Base-by-base conservation (phyloP, 148 eudicot species). In the Suaeda aralocaspica region DNA sequence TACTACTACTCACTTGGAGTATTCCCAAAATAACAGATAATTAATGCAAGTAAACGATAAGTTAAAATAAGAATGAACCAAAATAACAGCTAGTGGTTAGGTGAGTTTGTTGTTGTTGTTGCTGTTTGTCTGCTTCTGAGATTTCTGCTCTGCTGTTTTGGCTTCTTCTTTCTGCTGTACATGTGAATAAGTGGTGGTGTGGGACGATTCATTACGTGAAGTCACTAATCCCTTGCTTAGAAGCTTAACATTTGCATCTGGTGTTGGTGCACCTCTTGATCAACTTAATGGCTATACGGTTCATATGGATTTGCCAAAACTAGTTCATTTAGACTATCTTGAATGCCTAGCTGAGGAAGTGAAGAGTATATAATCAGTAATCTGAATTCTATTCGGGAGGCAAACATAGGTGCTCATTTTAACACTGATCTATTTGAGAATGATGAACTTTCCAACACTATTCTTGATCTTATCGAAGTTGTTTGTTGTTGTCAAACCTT, bases 181-280 rank as follows among this genome's bases (percentile, higher is more conserved):
- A n/a, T n/a, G n/a, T n/a, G n/a, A n/a, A n/a, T n/a, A n/a, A n/a
- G n/a, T n/a, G n/a, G n/a, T n/a, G n/a, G n/a, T n/a, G n/a, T n/a
- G n/a, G n/a, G n/a, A n/a, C n/a, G n/a, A n/a, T n/a, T n/a, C n/a
- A n/a, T n/a, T 34, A 72, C 39, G 64, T 12, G 41, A 15, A 39
- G n/a, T 72, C 11, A 41, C 52, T 52, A 72, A 64, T 64, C 53
- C 64, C 4, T 71, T 53, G 18, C 76, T 72, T 53, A 64, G 19
- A 52, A 64, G 64, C 21, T 64, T 72, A 39, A 64, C 64, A n/a
- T 63, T 72, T 19, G 50, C 39, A 11, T 41, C 12, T 29, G 69
- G 69, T 22, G 3, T n/a, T 1, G 13, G 2, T 24, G 62, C 42
- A 59, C 66, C 52, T 24, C 57, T 52, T 19, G 39, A 72, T 19